Percentiles rank a stretch among this genome's conserved stretches.
Conservation (phyloP, 2,329 filamentous ascomycete species). For the Plenodomus biglobosus region DNA sequence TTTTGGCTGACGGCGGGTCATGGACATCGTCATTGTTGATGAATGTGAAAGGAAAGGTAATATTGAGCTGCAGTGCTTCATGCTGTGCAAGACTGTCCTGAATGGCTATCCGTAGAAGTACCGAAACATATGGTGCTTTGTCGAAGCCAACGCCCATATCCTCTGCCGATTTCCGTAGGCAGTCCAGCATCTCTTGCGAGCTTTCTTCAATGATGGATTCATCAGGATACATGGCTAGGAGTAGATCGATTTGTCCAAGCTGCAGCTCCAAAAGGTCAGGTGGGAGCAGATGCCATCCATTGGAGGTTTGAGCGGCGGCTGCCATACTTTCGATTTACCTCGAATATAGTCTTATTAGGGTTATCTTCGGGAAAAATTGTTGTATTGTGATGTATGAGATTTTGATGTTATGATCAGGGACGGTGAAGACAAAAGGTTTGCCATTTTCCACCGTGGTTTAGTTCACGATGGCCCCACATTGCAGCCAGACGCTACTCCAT, state of each 20-base stretch:
- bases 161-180: conserved; percentile 9
- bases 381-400: not conserved
- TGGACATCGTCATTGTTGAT: conserved; percentile 5
- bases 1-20: conserved; percentile 23
- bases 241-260: conserved; percentile 32
- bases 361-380: too few species aligned
- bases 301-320: not conserved
- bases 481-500: not conserved
- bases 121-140: conserved; percentile 11
- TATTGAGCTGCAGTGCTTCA: conserved; percentile 17
- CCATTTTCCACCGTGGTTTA: not conserved
- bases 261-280: conserved; percentile 29
- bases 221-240: conserved; percentile 34
- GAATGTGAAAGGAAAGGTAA: conserved; percentile 23
- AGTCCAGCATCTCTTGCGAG: conserved; percentile 9
- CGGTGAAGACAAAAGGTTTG: not conserved
- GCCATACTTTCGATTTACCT: not conserved
- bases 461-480: too few species aligned
- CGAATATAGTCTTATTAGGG: not conserved
- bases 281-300: conserved; percentile 23
- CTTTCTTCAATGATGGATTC: conserved; percentile 17
- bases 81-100: not conserved
- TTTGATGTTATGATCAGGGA: not conserved
- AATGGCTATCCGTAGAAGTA: conserved; percentile 17
- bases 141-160: not conserved